Evolutionary conservation across 176 grass and related monocot genomes (phyloP).

Genomic region (Eragrostis nindensis): DNA sequence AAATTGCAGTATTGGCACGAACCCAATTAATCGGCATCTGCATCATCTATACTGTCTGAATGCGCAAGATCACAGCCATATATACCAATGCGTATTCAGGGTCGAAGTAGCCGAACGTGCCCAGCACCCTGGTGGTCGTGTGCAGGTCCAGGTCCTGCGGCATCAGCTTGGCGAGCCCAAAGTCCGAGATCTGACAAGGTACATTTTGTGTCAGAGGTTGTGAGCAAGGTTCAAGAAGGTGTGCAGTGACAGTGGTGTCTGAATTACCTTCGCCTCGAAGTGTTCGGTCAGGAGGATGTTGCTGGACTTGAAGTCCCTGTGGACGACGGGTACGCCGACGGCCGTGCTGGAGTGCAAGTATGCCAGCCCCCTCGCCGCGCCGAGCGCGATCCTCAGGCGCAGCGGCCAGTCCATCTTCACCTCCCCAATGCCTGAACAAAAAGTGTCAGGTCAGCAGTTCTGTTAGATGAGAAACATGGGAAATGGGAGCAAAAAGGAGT

Average conservation of each 20-base stretch:
- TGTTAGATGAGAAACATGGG: too few relatives aligned
- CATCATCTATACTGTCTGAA: not conserved
- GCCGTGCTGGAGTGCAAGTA: conserved; percentile 88
- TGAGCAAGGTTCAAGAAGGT: not conserved
- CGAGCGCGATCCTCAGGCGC: conserved; percentile 83
- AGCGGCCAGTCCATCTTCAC: conserved; percentile 78
- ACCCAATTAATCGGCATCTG: not conserved
- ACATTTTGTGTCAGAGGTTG: too few relatives aligned
- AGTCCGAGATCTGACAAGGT: conserved; percentile 97
- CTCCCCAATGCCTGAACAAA: conserved; percentile 62
- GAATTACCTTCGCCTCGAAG: conserved; percentile 82
- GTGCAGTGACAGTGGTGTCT: not conserved
- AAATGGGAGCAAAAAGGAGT: not conserved
- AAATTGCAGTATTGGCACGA: not conserved
- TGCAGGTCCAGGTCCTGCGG: conserved; percentile 81
- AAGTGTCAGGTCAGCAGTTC: not conserved
- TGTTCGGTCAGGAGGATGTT: conserved; percentile 81
- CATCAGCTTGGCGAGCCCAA: conserved; percentile 94
- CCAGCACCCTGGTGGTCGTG: conserved; percentile 81
- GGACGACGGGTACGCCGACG: conserved; percentile 88
- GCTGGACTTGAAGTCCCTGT: conserved; percentile 99
- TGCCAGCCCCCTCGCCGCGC: conserved; percentile 79
- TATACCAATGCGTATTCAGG: conserved; percentile 89
- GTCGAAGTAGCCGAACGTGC: conserved; percentile 99
- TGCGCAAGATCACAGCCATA: not conserved